phyloP scores from a whole-genome alignment of 2,329 filamentous ascomycete species.

The Lachnellula arida region DNA sequence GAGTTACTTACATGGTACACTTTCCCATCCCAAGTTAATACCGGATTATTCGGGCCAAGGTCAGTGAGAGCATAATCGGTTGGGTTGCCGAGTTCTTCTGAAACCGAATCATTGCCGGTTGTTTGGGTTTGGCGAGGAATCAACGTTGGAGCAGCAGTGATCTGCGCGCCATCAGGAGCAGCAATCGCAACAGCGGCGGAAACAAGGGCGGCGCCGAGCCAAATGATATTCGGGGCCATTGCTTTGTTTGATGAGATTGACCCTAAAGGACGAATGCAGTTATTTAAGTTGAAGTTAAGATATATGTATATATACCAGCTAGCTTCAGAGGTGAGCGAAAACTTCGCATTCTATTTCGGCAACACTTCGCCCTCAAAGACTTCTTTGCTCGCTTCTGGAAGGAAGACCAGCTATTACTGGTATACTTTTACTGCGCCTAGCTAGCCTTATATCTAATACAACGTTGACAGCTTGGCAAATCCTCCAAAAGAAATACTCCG shows the following conservation, averaged over 20 bases:
- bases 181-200: not conserved
- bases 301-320: not conserved
- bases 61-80: not conserved
- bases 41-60: not conserved
- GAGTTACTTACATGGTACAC: not conserved
- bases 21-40: not conserved
- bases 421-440: too few relatives aligned
- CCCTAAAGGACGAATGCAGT: not conserved
- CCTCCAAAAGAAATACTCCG: too few relatives aligned
- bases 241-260: not conserved
- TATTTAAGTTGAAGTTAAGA: not conserved
- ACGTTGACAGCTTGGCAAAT: too few relatives aligned
- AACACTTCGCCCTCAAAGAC: too few relatives aligned
- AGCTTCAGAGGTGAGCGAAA: too few relatives aligned
- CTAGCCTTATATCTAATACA: too few relatives aligned
- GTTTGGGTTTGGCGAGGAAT: not conserved
- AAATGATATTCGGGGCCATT: not conserved
- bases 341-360: too few relatives aligned
- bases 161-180: not conserved
- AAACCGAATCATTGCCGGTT: not conserved
- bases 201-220: not conserved
- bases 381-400: too few relatives aligned
- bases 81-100: not conserved
- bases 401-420: too few relatives aligned
- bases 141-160: not conserved